These are phyloP conservation scores for Lodderomyces pseudojiufengensis DNA, from an alignment of 1,139 yeast genomes.

Conservation along the genomic window DNA sequence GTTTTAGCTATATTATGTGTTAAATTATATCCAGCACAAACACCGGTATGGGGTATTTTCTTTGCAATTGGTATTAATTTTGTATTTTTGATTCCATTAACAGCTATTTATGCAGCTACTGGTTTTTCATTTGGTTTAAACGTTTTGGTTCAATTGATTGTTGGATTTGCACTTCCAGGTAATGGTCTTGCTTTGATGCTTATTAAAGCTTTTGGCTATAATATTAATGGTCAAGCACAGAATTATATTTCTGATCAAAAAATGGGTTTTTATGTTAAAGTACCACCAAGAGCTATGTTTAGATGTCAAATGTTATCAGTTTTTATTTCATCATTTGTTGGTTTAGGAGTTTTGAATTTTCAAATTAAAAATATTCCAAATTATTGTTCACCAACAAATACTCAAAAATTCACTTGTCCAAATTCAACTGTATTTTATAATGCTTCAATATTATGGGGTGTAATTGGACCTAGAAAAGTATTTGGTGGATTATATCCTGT, in stretches of 20 bases:
- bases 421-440: conserved; percentile 43
- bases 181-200: conserved; percentile 59
- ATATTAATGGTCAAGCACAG: conserved; percentile 61
- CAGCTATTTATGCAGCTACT: conserved; percentile 48
- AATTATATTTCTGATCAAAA: conserved; percentile 54
- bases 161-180: conserved; percentile 64
- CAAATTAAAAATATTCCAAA: conserved; percentile 23
- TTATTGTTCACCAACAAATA: conserved; percentile 36
- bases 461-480: conserved; percentile 54
- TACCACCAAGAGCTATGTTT: conserved; percentile 59
- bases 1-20: conserved; percentile 46
- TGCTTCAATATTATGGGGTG: conserved; percentile 63
- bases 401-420: conserved; percentile 48
- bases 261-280: conserved; percentile 55
- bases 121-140: conserved; percentile 54
- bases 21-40: conserved; percentile 39
- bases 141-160: conserved; percentile 56
- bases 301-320: conserved; percentile 50
- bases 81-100: conserved; percentile 50
- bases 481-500: conserved; percentile 47
- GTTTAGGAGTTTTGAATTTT: conserved; percentile 53
- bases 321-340: conserved; percentile 38
- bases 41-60: conserved; percentile 55
- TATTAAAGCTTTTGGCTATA: conserved; percentile 56
- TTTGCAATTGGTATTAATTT: conserved; percentile 51